Evolutionary conservation across 2,329 filamentous ascomycete species (phyloP), one percentile per base, ranked within the genome.

Genomic region (Fusarium poae): DNA sequence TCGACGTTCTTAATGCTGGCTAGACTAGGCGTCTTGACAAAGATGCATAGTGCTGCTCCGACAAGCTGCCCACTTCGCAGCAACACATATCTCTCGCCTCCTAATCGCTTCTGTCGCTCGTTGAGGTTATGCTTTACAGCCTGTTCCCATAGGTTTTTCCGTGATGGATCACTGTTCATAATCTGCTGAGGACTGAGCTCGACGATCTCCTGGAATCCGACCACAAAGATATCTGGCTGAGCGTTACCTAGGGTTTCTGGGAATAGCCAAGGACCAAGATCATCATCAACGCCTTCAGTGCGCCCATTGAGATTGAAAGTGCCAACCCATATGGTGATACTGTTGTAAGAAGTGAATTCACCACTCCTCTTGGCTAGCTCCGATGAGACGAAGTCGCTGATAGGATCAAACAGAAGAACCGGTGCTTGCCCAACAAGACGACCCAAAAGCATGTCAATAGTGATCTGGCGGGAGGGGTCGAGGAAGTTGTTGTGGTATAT

Each of bases 121-220:
- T 98, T 97, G 39, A 99, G 80, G 16, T 91, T 93, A 45, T 83
- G 84, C 69, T 91, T 90, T 25, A 98, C 94, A 6, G 92, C 90
- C 54, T 85, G 82, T 77, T 99, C 96, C 96, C 96, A 99, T 21
- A 90, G 82, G 67, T 93, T 90, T 70, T 95, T 92, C 55, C 92
- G 88, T 5, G 90, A 89, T 2, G 96, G 96, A 77, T 99, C 95
- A 63, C 94, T 98, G 70, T 97, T 97, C 94, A 99, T 97, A 75
- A 99, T 98, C 76, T 99, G 96, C 77, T 98, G 95, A 18, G 97
- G 96, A 73, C 93, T 97, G 46, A 99, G 83, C 76, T 97, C 93
- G n/a, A 99, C 96, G 67, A 99, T 98, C 79, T 99, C 96, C 77
- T 99, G 96, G 74, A 99, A 98, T 0, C 93, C 96, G 18, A 97